phyloP scores from a whole-genome alignment of 2,329 filamentous ascomycete genomes.

The Ustulina deusta region DNA sequence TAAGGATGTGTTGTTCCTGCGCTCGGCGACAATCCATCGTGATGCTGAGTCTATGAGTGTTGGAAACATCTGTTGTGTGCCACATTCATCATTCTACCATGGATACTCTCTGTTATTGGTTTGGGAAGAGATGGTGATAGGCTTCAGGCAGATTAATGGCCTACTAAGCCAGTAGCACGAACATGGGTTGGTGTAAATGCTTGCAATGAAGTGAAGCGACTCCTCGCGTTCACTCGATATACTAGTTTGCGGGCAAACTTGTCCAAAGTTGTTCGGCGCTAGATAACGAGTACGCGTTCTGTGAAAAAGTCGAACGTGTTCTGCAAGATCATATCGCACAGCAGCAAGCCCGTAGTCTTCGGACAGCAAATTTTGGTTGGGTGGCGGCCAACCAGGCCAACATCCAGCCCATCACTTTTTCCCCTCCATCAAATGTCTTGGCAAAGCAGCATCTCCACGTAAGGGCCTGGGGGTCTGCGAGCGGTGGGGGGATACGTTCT shows the following conservation, averaged over 20 bases:
- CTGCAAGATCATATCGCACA: constrained; percentile 39
- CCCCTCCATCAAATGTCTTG: constrained; percentile 32
- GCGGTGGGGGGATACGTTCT: constrained; percentile 8
- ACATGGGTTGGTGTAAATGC: constrained; percentile 13
- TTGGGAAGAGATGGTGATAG: constrained; percentile 13
- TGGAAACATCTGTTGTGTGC: constrained; percentile 21
- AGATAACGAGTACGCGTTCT: constrained; percentile 15
- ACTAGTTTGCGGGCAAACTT: constrained; percentile 12
- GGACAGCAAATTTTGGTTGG: constrained; percentile 15
- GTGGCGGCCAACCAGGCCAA: constrained; percentile 19
- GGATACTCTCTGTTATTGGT: constrained; percentile 5
- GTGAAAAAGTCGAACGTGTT: constrained; percentile 20
- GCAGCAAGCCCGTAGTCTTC: constrained; percentile 22
- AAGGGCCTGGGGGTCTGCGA: constrained; percentile 12
- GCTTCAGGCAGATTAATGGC: constrained; percentile 20
- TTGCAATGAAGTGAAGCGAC: constrained; percentile 22
- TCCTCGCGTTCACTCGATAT: constrained; percentile 16
- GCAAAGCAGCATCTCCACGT: constrained; percentile 30
- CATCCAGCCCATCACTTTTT: constrained; percentile 20
- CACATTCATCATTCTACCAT: constrained; percentile 16
- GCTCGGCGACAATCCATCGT: constrained; percentile 21
- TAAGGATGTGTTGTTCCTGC: constrained; percentile 32
- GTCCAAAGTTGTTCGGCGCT: constrained; percentile 13
- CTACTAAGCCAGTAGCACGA: constrained; percentile 17
- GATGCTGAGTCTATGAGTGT: constrained; percentile 12